A percentile compares a stretch with the other conserved stretches of the same genome.
Evolutionary conservation across 176 grass and related monocot species (phyloP).

Genomic region (Oropetium thomaeum): DNA sequence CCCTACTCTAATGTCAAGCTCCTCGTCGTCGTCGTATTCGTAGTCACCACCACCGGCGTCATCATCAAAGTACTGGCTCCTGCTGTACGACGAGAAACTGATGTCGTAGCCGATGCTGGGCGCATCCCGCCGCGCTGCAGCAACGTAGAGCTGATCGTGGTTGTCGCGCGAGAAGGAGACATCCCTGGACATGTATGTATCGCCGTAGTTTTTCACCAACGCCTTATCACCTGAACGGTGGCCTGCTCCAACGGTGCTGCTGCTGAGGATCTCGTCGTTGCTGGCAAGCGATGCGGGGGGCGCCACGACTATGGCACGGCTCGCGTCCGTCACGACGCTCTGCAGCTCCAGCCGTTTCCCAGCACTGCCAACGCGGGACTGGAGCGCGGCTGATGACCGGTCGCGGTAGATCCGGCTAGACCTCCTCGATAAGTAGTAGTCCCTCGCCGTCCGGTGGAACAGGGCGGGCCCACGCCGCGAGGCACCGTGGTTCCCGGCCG

Average conservation of each 20-base stretch:
- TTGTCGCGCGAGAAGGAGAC: constrained; percentile 56
- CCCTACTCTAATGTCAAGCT: constrained; percentile 35
- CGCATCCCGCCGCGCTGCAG: neutral
- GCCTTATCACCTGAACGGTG: neutral
- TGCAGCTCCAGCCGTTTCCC: constrained; percentile 57
- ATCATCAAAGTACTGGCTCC: constrained; percentile 5
- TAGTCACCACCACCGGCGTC: neutral
- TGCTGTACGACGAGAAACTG: constrained; percentile 23
- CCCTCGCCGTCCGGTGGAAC: constrained; percentile 55
- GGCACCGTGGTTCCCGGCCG: neutral
- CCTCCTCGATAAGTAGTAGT: constrained; percentile 46
- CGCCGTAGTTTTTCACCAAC: neutral
- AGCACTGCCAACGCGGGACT: neutral
- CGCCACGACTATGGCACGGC: constrained; percentile 14
- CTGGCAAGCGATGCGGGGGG: constrained; percentile 42
- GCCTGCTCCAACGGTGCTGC: neutral
- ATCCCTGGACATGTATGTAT: constrained; percentile 5
- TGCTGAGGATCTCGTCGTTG: constrained; percentile 21
- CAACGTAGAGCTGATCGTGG: constrained; percentile 45
- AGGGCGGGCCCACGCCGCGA: constrained; percentile 40
- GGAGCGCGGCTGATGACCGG: constrained; percentile 15
- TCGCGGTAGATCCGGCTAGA: constrained; percentile 2
- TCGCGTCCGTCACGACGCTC: constrained; percentile 44
- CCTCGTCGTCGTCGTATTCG: neutral
- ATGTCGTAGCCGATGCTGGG: constrained; percentile 39